Evolutionary conservation across 352 stramenopile genomes (phyloP).

Genomic region (Globisporangium apiculatum): DNA sequence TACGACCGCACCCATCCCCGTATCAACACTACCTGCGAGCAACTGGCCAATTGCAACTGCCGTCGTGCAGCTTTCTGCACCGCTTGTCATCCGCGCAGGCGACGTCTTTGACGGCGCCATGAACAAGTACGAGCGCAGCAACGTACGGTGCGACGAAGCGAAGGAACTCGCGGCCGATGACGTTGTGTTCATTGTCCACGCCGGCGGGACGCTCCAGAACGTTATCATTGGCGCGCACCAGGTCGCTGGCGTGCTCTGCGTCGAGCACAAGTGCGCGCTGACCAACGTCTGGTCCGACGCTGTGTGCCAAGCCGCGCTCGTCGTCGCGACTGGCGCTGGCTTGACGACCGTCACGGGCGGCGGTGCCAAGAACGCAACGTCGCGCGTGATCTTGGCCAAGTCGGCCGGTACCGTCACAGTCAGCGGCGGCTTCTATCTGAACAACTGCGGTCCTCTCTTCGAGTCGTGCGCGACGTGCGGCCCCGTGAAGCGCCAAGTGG

Average conservation of each 20-base stretch:
- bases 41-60: constrained; percentile 44
- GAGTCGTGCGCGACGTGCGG: constrained; percentile 61
- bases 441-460: constrained; percentile 37
- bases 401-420: constrained; percentile 41
- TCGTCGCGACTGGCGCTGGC: constrained; percentile 43
- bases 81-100: constrained; percentile 19
- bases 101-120: constrained; percentile 52
- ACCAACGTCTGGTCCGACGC: constrained; percentile 55
- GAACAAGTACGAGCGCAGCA: constrained; percentile 50
- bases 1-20: neutral
- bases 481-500: constrained; percentile 44
- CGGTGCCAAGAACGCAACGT: constrained; percentile 32
- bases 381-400: constrained; percentile 39
- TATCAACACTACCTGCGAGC: constrained; percentile 8
- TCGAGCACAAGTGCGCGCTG: constrained; percentile 51
- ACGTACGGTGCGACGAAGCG: constrained; percentile 31
- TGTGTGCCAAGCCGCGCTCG: constrained; percentile 41
- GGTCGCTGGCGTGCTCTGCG: constrained; percentile 40
- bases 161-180: constrained; percentile 25
- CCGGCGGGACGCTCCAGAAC: constrained; percentile 51
- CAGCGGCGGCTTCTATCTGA: constrained; percentile 44
- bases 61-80: constrained; percentile 25
- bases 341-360: constrained; percentile 52
- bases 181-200: constrained; percentile 58
- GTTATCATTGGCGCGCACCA: constrained; percentile 46